phyloP scores from a whole-genome alignment of 1,284 basidiomycete genomes.

The Grifola frondosa region DNA sequence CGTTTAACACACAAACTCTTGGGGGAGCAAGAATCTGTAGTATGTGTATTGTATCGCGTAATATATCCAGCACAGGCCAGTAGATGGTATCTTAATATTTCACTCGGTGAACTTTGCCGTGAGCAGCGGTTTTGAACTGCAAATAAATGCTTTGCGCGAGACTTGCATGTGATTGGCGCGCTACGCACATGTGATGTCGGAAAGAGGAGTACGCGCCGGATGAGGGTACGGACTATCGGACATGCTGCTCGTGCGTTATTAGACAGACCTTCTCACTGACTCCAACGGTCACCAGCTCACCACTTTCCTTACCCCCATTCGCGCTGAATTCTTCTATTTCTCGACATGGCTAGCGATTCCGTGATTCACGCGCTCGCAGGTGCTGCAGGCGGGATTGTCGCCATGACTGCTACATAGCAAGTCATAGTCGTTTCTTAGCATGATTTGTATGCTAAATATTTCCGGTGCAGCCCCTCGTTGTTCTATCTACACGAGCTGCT shows the following conservation, averaged over 20 bases:
- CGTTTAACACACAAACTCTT: no score
- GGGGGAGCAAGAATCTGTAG: no score
- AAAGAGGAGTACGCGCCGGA: no score
- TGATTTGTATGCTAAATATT: conserved; percentile 6
- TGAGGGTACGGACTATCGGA: no score
- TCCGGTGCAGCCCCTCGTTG: conserved; percentile 76
- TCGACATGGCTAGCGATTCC: conserved; percentile 68
- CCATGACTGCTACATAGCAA: conserved; percentile 85
- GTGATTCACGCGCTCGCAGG: conserved; percentile 89
- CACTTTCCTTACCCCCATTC: background rate
- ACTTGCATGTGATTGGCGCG: no score
- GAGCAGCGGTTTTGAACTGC: no score
- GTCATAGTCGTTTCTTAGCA: conserved; percentile 26
- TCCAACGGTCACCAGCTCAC: background rate
- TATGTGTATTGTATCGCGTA: no score
- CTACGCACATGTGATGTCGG: no score
- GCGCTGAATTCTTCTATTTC: background rate
- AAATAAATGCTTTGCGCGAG: no score
- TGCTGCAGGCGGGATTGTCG: conserved; percentile 86
- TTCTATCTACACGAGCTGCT: conserved; percentile 90
- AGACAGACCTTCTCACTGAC: background rate
- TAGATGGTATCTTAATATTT: no score
- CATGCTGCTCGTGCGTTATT: conserved; percentile 6
- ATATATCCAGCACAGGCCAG: no score
- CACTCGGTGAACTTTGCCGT: no score